These are phyloP conservation scores for Orychophragmus violaceus DNA, from an alignment of 345 rosid species.

Conservation along the genomic window DNA sequence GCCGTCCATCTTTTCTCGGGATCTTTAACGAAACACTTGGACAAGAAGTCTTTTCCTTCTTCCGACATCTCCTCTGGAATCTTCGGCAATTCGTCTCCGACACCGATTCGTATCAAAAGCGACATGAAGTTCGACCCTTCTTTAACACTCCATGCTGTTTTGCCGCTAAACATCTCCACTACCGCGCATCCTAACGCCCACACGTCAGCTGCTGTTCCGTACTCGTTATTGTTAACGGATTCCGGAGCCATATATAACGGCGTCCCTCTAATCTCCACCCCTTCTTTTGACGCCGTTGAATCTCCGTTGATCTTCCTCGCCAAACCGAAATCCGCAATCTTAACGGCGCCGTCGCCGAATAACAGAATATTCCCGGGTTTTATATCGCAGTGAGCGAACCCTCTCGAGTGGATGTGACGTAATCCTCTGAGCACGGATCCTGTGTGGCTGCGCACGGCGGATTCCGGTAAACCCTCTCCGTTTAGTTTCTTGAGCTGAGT, in stretches of 20 bases:
- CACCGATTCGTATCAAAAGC: constrained; percentile 51
- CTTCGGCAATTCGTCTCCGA: constrained; percentile 43
- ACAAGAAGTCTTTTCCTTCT: constrained; percentile 64
- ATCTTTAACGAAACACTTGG: constrained; percentile 51
- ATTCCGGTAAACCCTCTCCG: constrained; percentile 41
- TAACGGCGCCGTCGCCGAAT: constrained; percentile 35
- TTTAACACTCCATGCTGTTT: constrained; percentile 50
- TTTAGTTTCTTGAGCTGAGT: constrained; percentile 29
- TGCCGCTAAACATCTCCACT: constrained; percentile 68
- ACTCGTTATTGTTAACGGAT: constrained; percentile 45
- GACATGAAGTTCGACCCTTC: constrained; percentile 27
- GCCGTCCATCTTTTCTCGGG: constrained; percentile 58
- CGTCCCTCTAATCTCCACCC: constrained; percentile 54
- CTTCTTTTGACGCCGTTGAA: constrained; percentile 8
- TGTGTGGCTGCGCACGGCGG: constrained; percentile 37
- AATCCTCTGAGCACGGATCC: constrained; percentile 53
- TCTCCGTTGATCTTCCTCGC: no score
- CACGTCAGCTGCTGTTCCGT: constrained; percentile 59
- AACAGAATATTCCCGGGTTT: constrained; percentile 55
- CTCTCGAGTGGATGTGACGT: constrained; percentile 46
- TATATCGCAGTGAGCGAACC: constrained; percentile 65
- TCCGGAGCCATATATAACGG: constrained; percentile 76
- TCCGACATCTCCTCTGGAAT: constrained; percentile 51
- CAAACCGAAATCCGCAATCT: constrained; percentile 73
- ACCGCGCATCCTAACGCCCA: constrained; percentile 87